Evolutionary conservation across 176 grass and related monocot genomes (phyloP).

Genomic region (Dactylis glomerata): DNA sequence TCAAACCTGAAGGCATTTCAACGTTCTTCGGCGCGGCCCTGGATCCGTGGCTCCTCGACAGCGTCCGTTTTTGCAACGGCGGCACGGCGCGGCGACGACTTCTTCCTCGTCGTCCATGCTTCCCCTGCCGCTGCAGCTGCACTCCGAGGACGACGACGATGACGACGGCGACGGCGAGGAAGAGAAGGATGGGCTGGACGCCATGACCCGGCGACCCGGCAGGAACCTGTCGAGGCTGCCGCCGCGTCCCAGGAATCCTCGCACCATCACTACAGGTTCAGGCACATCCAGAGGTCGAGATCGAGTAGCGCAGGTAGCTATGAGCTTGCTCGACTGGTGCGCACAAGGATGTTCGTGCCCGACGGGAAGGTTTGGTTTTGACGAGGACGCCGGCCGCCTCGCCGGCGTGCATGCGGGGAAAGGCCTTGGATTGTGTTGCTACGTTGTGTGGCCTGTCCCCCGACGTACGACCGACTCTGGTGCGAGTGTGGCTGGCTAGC

Average conservation of each 20-base stretch:
- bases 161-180: constrained; percentile 23
- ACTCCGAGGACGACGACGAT: neutral
- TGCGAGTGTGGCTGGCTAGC: neutral
- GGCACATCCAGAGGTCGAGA: neutral
- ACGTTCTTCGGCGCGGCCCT: neutral
- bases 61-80: constrained; percentile 27
- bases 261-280: constrained; percentile 36
- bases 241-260: constrained; percentile 39
- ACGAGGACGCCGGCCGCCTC: constrained; percentile 19
- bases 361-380: neutral
- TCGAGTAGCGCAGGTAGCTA: neutral
- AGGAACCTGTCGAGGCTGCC: constrained; percentile 50
- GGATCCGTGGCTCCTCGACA: constrained; percentile 39
- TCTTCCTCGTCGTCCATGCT: constrained; percentile 13
- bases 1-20: constrained; percentile 24
- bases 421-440: neutral
- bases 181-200: constrained; percentile 26
- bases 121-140: constrained; percentile 16
- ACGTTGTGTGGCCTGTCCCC: constrained; percentile 9
- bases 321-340: constrained; percentile 5
- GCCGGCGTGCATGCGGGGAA: constrained; percentile 6
- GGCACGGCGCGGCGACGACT: neutral
- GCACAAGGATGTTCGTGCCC: neutral
- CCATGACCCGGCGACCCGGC: constrained; percentile 21
- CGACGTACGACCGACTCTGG: constrained; percentile 8